These are phyloP conservation scores for Triticum urartu DNA, from an alignment of 176 grass and related monocot species.

Conservation along the genomic window DNA sequence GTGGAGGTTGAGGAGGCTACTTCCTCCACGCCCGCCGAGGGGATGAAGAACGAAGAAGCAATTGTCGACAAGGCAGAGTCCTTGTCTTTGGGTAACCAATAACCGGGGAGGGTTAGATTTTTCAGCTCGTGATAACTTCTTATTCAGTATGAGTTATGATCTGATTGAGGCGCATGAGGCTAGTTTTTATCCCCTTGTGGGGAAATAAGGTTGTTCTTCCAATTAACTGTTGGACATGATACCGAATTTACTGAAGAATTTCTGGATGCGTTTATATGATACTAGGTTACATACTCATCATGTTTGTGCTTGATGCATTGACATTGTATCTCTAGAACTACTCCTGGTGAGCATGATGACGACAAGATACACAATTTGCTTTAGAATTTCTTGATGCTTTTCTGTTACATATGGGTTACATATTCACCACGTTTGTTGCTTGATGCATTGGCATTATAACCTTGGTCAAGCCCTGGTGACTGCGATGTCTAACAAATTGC, in stretches of 20 bases:
- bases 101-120: background rate
- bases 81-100: conserved; percentile 21
- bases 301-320: background rate
- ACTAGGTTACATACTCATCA: background rate
- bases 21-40: background rate
- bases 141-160: background rate
- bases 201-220: conserved; percentile 23
- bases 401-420: background rate
- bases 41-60: conserved; percentile 11
- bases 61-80: conserved; percentile 24
- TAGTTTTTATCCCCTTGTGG: conserved; percentile 23
- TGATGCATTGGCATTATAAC: background rate
- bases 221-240: conserved; percentile 28
- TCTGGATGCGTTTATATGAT: background rate
- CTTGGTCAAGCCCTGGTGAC: background rate
- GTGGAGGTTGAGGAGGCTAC: background rate
- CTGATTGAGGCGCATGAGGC: background rate
- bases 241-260: background rate
- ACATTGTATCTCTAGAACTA: background rate
- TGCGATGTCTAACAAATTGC: background rate
- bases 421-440: background rate
- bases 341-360: background rate
- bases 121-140: conserved; percentile 8
- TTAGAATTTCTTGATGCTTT: background rate
- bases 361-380: background rate